Percentiles rank a stretch among this genome's conserved stretches.
These are phyloP conservation scores for Melanogaster broomeanus DNA, from an alignment of 768 basidiomycete species.

Conservation along the genomic window DNA sequence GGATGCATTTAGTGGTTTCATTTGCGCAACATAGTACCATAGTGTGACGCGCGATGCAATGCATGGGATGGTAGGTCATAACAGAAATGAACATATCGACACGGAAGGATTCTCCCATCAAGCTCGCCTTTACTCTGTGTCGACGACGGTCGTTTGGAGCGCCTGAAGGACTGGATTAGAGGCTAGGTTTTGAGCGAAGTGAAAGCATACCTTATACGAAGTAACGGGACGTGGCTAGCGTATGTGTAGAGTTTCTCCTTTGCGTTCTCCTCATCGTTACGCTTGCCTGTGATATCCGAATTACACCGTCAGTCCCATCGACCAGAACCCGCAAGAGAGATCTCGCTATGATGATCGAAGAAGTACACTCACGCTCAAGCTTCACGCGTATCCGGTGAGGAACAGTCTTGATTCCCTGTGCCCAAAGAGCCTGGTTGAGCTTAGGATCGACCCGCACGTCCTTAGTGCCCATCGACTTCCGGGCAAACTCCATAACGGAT, in stretches of 20 bases:
- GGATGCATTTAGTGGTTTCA: constrained; percentile 11
- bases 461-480: constrained; percentile 92
- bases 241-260: constrained; percentile 98
- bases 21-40: constrained; percentile 31
- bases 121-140: constrained; percentile 61
- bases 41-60: constrained; percentile 20
- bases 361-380: constrained; percentile 80
- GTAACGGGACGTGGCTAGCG: constrained; percentile 75
- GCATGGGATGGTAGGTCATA: constrained; percentile 24
- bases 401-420: constrained; percentile 89
- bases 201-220: constrained; percentile 76
- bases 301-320: neutral
- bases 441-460: constrained; percentile 95
- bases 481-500: constrained; percentile 88
- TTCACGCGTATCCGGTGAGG: constrained; percentile 91
- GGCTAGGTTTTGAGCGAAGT: neutral
- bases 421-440: constrained; percentile 96
- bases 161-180: constrained; percentile 48
- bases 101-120: constrained; percentile 9
- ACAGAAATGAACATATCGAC: constrained; percentile 16
- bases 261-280: constrained; percentile 98
- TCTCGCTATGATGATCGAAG: neutral
- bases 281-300: constrained; percentile 64
- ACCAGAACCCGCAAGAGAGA: neutral
- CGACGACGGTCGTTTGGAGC: constrained; percentile 80